Evolutionary conservation across 768 basidiomycete species (phyloP), one percentile per base, ranked within the genome.

Genomic region (Xerocomellus chrysenteron): DNA sequence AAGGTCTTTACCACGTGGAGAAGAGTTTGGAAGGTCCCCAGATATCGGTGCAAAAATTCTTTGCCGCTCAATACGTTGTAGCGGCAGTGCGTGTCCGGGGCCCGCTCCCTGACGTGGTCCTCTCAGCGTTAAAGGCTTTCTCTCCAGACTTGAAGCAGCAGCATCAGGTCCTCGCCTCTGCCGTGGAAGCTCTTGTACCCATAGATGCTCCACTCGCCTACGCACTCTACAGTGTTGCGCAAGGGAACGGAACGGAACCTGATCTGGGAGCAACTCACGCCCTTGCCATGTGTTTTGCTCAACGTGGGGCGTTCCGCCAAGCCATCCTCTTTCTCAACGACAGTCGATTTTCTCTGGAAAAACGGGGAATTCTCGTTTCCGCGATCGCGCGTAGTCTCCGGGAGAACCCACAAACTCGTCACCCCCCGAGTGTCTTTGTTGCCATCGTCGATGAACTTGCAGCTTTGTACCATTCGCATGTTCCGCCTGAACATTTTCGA

Each of bases 401-500:
- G 48, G 52, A 63, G 16, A 72, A 73, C 40, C 67, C 75, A 35
- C 67, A 59, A 37, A 63, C 66, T 47, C 68, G 62, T 47, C 61
- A 76, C 2, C 65, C 74, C 16, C 51, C 70, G 6, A 47, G 50
- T 5, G 62, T 75, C 28, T 73, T 74, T n/a, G 55, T 63, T 24
- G 58, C 66, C 5, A 48, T 85, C 26, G 72, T 67, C 12, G 56
- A 74, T n/a, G 65, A 65, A 7, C 63, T 84, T 37, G 58, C 56
- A 43, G 64, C 61, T 2, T 54, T 81, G 35, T 84, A 80, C 54
- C 43, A 57, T 10, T 64, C 63, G 4, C 67, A 62, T 4, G 59
- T 61, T 17, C 79, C 79, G 0, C 65, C 73, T 0, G 59, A 67
- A 57, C 79, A 79, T 52, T 76, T 78, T 60, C 78, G 77, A 47